Conservation (phyloP, 2,329 filamentous ascomycete genomes). For the Clonostachys sp. region DNA sequence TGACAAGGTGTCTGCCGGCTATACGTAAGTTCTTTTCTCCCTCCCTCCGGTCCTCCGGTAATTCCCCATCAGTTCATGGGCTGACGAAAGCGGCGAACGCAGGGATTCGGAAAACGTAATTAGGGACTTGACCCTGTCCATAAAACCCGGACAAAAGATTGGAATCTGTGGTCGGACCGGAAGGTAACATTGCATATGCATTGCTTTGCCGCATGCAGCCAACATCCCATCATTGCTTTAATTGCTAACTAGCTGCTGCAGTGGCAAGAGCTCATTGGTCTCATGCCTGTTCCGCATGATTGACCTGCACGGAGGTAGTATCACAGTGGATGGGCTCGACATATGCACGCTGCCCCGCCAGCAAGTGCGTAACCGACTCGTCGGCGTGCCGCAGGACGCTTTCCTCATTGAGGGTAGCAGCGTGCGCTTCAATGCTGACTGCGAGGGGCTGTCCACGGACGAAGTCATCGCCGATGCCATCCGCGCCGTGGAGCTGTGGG, state of each 20-base stretch:
- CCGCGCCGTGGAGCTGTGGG: conserved; percentile 37
- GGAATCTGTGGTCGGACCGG: conserved; percentile 13
- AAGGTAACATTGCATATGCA: conserved; percentile 6
- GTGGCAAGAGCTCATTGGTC: conserved; percentile 38
- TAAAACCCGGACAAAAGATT: conserved; percentile 11
- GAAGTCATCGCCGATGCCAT: conserved; percentile 29
- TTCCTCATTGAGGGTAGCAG: conserved; percentile 36
- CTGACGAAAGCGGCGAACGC: no score
- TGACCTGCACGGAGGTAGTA: conserved; percentile 32
- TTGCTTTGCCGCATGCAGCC: neutral
- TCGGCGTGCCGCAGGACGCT: conserved; percentile 44
- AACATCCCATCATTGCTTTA: neutral
- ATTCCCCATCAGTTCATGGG: neutral
- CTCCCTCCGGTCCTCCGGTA: neutral
- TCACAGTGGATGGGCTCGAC: conserved; percentile 38
- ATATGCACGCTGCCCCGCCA: conserved; percentile 15
- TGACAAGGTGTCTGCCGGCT: conserved; percentile 45
- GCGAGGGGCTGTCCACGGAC: conserved; percentile 13
- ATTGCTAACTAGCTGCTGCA: conserved; percentile 8
- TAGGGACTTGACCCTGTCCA: conserved; percentile 3
- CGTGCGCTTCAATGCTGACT: conserved; percentile 44
- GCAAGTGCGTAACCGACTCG: conserved; percentile 21
- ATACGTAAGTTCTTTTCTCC: conserved; percentile 1
- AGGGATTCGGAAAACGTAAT: neutral
- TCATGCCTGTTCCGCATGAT: conserved; percentile 23